phyloP scores from a whole-genome alignment of 179 eudicot species.

The Amaranthus tricolor region DNA sequence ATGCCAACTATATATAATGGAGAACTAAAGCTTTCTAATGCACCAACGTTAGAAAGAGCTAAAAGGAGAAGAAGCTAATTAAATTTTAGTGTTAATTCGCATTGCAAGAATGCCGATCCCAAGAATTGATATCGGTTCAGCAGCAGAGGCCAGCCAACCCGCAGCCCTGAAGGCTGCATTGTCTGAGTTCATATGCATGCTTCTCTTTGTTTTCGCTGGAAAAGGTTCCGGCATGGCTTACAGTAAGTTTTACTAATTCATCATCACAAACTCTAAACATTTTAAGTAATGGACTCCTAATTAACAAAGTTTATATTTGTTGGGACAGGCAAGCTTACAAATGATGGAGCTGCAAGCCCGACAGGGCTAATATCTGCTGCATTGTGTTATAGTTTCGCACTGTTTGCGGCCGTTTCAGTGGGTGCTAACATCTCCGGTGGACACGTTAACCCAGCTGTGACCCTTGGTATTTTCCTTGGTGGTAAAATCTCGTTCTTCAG shows the following conservation, averaged over 20 bases:
- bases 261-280: too few species aligned
- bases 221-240: constrained; percentile 67
- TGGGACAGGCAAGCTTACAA: constrained; percentile 42
- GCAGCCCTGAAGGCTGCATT: constrained; percentile 52
- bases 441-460: constrained; percentile 68
- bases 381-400: constrained; percentile 48
- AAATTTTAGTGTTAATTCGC: not conserved
- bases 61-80: not conserved
- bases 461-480: constrained; percentile 56
- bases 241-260: constrained; percentile 33
- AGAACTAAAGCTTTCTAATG: constrained; percentile 10
- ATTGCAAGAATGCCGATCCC: constrained; percentile 43
- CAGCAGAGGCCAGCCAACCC: constrained; percentile 39
- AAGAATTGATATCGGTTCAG: constrained; percentile 48
- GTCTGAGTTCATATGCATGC: constrained; percentile 61
- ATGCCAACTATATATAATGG: constrained; percentile 21
- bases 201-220: constrained; percentile 62
- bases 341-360: constrained; percentile 46
- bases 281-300: too few species aligned
- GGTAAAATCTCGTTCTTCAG: constrained; percentile 49
- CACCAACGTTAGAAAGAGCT: constrained; percentile 16
- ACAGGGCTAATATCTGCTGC: constrained; percentile 61
- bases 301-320: not conserved
- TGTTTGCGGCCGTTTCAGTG: constrained; percentile 56
- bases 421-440: constrained; percentile 72